phyloP scores from a whole-genome alignment of 148 eudicot genomes.

The Linanthus parryae region DNA sequence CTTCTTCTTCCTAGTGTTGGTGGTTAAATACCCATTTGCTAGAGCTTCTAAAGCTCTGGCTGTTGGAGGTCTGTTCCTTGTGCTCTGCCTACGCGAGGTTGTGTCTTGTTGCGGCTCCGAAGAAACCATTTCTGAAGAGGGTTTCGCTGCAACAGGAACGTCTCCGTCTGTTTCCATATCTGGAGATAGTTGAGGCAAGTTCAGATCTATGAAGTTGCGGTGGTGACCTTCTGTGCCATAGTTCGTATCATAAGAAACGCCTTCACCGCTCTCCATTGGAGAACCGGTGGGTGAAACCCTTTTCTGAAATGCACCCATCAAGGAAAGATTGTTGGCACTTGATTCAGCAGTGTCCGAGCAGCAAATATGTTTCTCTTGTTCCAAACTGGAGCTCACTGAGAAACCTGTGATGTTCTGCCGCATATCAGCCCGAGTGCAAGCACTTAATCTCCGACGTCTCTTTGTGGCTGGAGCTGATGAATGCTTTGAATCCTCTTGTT shows the following conservation, averaged over 20 bases:
- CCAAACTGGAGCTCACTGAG: constrained; percentile 1
- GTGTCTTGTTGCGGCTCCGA: constrained; percentile 12
- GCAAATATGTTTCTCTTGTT: constrained; percentile 19
- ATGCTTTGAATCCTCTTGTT: constrained; percentile 11
- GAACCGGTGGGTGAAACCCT: constrained; percentile 12
- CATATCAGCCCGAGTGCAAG: constrained; percentile 13
- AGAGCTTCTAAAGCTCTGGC: constrained; percentile 35
- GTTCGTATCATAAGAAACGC: constrained; percentile 3
- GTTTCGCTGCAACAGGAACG: background rate
- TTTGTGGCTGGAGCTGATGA: constrained; percentile 21
- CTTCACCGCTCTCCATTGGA: constrained; percentile 19
- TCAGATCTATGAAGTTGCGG: constrained; percentile 27
- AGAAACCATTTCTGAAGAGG: background rate
- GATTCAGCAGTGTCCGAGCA: constrained; percentile 17
- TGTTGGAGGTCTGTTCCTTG: constrained; percentile 34
- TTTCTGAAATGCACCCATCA: constrained; percentile 5
- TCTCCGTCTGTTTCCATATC: constrained; percentile 20
- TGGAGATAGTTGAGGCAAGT: constrained; percentile 27
- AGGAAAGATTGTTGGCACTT: too few relatives aligned
- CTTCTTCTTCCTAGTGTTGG: constrained; percentile 18
- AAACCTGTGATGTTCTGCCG: background rate
- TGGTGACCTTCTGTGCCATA: constrained; percentile 14
- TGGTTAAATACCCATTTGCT: constrained; percentile 30
- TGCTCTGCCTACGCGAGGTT: constrained; percentile 33
- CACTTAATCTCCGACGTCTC: constrained; percentile 17